Conservation (phyloP, 202 grass and related monocot species). For the Saccharum hybrid region DNA sequence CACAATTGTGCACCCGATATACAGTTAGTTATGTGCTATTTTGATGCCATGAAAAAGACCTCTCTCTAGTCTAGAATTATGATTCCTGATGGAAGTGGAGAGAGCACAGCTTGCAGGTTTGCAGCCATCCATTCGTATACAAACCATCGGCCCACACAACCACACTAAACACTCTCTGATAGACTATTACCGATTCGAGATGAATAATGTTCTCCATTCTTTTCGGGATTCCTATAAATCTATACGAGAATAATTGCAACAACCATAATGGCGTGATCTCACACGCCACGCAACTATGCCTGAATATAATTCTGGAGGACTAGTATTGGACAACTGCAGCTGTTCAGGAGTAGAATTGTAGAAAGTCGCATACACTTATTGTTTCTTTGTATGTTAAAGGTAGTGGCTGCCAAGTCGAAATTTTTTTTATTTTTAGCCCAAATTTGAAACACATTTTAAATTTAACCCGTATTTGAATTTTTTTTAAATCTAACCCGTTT, state of each 20-base stretch:
- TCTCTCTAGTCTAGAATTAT: not conserved
- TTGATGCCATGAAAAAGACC: slow-evolving; percentile 33
- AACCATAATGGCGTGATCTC: slow-evolving; percentile 19
- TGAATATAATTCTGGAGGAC: slow-evolving; percentile 16
- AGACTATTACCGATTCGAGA: slow-evolving; percentile 10
- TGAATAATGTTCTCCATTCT: slow-evolving; percentile 45
- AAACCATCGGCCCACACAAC: not conserved
- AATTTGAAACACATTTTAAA: too few relatives aligned
- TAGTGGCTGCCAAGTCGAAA: slow-evolving; percentile 46
- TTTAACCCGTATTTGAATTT: too few relatives aligned
- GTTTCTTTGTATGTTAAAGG: slow-evolving; percentile 5
- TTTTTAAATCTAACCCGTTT: too few relatives aligned
- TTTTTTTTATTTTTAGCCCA: too few relatives aligned
- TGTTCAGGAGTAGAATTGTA: not conserved
- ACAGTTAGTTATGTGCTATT: slow-evolving; percentile 4
- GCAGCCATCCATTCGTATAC: slow-evolving; percentile 9
- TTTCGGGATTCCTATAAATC: slow-evolving; percentile 51
- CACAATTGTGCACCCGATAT: slow-evolving; percentile 2
- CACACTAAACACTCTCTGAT: slow-evolving; percentile 22
- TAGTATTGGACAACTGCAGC: not conserved
- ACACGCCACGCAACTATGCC: slow-evolving; percentile 14
- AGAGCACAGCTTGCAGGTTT: slow-evolving; percentile 29
- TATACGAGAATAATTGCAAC: slow-evolving; percentile 17
- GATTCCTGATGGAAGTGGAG: slow-evolving; percentile 42
- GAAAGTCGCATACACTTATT: slow-evolving; percentile 1